Evolutionary conservation across 2,329 filamentous ascomycete genomes (phyloP), one percentile per base, ranked within the genome.

Genomic region (Aspergillus melleus): DNA sequence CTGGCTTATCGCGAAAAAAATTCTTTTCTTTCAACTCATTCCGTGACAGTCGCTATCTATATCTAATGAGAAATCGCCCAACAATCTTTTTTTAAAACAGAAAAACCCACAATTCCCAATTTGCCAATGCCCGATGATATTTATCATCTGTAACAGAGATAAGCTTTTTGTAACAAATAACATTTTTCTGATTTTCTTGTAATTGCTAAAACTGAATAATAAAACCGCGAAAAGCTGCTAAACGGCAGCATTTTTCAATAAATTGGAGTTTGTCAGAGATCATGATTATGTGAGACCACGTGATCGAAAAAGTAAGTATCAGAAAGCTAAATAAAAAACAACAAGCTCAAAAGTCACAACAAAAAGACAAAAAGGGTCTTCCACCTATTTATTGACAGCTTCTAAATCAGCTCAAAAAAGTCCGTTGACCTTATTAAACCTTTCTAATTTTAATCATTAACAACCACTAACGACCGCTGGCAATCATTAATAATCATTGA

Each of bases 1-100:
- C n/a, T 2, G 58, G 53, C n/a, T 65, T 49, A 19, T 62, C 44
- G 39, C 49, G 51, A 2, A 39, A 49, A 24, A 61, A 55, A 30
- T 58, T 52, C 26, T 36, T 26, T 32, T 58, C 36, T 32, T 26
- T 55, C 3, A 39, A 16, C 46, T 58, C 52, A 12, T 55, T 58
- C 8, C 55, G 52, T 52, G 59, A 52, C 4, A 49, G 52, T 4
- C 39, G n/a, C 59, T 42, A 58, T 6, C 55, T 61, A 47, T 54
- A 52, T n/a, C n/a, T 8, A 2, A n/a, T n/a, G 14, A 11, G 44
- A 20, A n/a, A 12, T 22, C 22, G 22, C 22, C 22, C 22, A 22
- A 3, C 22, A 22, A 22, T 22, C 22, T 22, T 22, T 22, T 22
- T 3, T 22, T 3, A 54, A 22, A 22, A 22, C n/a, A 22, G 22